Evolutionary conservation across 2,329 filamentous ascomycete species (phyloP), one percentile per base, ranked within the genome.

Genomic region (Escovopsis sp.): DNA sequence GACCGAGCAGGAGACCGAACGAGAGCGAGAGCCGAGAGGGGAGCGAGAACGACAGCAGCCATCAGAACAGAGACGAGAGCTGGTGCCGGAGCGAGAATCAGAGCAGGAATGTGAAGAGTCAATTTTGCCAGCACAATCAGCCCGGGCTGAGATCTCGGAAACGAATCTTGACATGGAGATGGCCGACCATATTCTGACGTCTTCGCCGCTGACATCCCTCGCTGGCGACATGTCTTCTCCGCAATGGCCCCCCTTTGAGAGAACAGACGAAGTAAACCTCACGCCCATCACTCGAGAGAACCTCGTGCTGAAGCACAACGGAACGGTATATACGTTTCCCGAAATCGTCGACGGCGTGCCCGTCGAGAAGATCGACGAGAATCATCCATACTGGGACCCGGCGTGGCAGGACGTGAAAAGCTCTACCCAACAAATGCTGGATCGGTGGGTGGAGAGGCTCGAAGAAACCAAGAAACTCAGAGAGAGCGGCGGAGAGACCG

Each of bases 351-450:
- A 60, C 27, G 72, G 70, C 2, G 70, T 74, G 1, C 72, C 72
- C 1, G 47, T 75, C 2, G 64, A 58, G 32, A 72, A 71, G 51
- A 73, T 76, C 39, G 55, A 63, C 34, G 57, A 63, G 13, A 54
- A 50, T 7, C 66, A 76, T 34, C 66, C 69, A 0, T 76, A 76
- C 51, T 77, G 72, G 72, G 71, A 76, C 12, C 53, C 62, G 0
- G 61, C 64, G 4, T 77, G 73, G 73, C 62, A 63, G 10, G 55
- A 65, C 4, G 55, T 74, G 5, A 63, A 63, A 42, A 52, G 53
- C 1, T 47, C 63, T 7, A 65, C 74, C 7, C 56, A 63, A 35
- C 59, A 62, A 1, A 59, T 65, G 31, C 56, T 72, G 7, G 57
- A 64, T 7, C 62, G 61, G 33, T 74, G 71, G 68, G 59, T 60